Evolutionary conservation across 2,329 filamentous ascomycete genomes (phyloP).

Genomic region (Fusarium sp.): DNA sequence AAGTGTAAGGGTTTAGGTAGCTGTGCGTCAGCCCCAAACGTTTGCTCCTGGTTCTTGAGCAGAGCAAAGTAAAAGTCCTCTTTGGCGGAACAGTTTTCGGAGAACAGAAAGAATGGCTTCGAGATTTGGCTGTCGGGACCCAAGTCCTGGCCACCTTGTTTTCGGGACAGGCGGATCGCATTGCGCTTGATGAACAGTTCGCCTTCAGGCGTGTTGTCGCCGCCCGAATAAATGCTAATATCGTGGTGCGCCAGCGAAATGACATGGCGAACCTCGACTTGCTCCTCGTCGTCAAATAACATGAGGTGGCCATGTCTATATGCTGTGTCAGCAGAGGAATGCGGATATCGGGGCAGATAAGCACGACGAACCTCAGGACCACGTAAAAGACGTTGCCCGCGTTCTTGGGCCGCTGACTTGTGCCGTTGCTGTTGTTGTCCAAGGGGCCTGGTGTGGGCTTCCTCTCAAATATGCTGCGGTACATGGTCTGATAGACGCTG

Average conservation of each 20-base stretch:
- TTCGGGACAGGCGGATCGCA: conserved; percentile 85
- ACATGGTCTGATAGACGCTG: conserved; percentile 99
- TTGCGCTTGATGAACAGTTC: conserved; percentile 97
- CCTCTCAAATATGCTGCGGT: conserved; percentile 93
- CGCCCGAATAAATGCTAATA: conserved; percentile 87
- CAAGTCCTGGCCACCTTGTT: conserved; percentile 67
- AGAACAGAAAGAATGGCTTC: conserved; percentile 94
- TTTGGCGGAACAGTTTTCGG: conserved; percentile 95
- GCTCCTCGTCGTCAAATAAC: conserved; percentile 96
- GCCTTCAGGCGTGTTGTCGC: conserved; percentile 84
- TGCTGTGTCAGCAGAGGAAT: conserved; percentile 22
- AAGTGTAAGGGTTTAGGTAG: conserved; percentile 82
- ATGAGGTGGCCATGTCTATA: conserved; percentile 92
- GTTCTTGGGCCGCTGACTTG: conserved; percentile 71
- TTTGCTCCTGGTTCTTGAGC: conserved; percentile 85
- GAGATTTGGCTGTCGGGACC: conserved; percentile 72
- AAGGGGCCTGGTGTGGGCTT: conserved; percentile 68
- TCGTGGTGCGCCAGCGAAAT: conserved; percentile 92
- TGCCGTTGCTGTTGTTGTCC: conserved; percentile 63
- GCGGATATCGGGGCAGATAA: neutral
- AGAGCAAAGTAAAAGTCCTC: conserved; percentile 98
- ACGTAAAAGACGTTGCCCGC: conserved; percentile 95
- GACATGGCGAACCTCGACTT: conserved; percentile 96
- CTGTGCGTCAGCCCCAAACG: conserved; percentile 68
- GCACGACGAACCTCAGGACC: conserved; percentile 74